phyloP scores from a whole-genome alignment of 768 basidiomycete genomes.

The Russula lepida region DNA sequence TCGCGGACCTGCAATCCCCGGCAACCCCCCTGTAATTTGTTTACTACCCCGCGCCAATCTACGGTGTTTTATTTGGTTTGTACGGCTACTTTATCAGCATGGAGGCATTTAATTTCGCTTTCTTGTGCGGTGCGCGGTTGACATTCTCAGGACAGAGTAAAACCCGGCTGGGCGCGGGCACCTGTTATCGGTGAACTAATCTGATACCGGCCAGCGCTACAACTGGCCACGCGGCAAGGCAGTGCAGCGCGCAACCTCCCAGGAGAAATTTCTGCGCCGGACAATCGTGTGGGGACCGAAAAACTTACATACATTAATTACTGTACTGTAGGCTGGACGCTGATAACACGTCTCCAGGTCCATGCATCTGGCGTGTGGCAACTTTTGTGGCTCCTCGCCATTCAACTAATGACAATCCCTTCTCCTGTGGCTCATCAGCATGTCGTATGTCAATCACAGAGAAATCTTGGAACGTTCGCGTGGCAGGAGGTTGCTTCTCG shows the following conservation, averaged over 20 bases:
- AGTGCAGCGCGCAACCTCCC: background rate
- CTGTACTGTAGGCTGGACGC: too few relatives aligned
- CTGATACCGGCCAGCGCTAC: background rate
- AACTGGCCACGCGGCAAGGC: background rate
- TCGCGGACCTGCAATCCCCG: slow-evolving; percentile 14
- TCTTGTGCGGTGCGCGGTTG: too few relatives aligned
- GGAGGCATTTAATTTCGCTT: too few relatives aligned
- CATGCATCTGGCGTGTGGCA: background rate
- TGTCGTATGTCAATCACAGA: background rate
- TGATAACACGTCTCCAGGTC: slow-evolving; percentile 4
- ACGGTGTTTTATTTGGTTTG: background rate
- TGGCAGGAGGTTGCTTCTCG: background rate
- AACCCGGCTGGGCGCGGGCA: background rate
- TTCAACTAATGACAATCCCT: background rate
- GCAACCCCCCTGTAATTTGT: background rate
- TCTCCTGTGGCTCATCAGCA: background rate
- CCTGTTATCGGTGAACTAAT: background rate
- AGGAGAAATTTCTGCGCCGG: background rate
- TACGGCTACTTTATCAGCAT: background rate
- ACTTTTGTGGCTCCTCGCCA: background rate
- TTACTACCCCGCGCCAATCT: background rate
- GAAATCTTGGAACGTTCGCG: background rate
- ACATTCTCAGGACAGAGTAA: background rate
- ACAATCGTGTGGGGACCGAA: background rate
- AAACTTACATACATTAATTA: background rate